Conservation (phyloP, 257 asterid species). For the Jasminum sambac region DNA sequence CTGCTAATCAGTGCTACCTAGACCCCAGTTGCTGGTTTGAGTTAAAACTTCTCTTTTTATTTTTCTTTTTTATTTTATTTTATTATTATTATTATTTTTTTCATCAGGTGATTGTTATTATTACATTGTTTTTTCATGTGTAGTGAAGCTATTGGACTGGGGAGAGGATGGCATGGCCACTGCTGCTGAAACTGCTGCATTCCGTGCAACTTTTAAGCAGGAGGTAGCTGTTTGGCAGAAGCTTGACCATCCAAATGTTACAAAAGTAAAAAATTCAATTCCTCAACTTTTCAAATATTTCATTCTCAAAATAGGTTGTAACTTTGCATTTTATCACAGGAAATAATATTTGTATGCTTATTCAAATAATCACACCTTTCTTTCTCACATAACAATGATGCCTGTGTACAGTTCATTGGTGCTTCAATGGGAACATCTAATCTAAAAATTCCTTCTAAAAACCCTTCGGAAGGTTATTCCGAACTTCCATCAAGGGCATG, state of each 20-base stretch:
- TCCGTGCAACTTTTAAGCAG: slow-evolving; percentile 72
- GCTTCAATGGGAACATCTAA: slow-evolving; percentile 98
- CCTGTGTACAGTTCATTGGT: slow-evolving; percentile 65
- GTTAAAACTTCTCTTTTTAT: no score
- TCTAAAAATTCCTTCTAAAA: slow-evolving; percentile 81
- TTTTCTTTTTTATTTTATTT: no score
- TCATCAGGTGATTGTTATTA: not conserved
- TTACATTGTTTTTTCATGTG: slow-evolving; percentile 8
- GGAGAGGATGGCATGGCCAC: slow-evolving; percentile 87
- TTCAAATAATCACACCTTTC: no score
- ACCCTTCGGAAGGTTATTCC: slow-evolving; percentile 69
- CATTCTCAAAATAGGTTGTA: not conserved
- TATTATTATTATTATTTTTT: no score
- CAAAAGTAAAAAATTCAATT: slow-evolving; percentile 35
- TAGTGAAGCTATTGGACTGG: slow-evolving; percentile 90
- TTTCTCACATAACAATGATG: not conserved
- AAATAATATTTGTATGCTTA: no score
- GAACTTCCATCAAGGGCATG: slow-evolving; percentile 85
- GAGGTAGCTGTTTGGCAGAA: slow-evolving; percentile 90
- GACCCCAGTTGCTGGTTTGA: no score
- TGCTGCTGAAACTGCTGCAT: slow-evolving; percentile 70
- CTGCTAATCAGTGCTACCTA: no score
- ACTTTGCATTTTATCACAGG: no score
- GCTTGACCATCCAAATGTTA: slow-evolving; percentile 80
- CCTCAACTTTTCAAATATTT: slow-evolving; percentile 11